These are phyloP conservation scores for Cornus controversa DNA, from an alignment of 148 eudicot species.

Conservation along the genomic window DNA sequence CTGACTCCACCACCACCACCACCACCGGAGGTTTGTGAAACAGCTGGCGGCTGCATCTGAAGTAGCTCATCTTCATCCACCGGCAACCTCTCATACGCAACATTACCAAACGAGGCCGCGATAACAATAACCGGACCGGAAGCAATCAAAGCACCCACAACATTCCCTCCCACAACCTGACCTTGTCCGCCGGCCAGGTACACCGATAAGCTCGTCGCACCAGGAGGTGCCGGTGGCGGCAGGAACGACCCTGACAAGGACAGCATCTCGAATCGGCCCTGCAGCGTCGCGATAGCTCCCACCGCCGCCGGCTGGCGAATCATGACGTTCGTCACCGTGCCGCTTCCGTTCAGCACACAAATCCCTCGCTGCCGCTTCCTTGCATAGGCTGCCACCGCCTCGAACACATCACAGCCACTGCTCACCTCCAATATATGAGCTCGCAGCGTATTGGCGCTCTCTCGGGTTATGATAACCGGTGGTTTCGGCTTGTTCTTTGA, in stretches of 20 bases:
- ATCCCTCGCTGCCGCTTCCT: slow-evolving; percentile 46
- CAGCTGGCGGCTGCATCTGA: no score
- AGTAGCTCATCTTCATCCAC: slow-evolving; percentile 44
- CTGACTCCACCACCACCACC: slow-evolving; percentile 22
- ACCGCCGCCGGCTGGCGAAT: slow-evolving; percentile 44
- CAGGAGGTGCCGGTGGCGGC: slow-evolving; percentile 59
- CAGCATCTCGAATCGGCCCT: slow-evolving; percentile 51
- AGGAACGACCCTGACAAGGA: slow-evolving; percentile 50
- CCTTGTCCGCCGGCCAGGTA: slow-evolving; percentile 56
- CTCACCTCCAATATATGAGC: slow-evolving; percentile 52
- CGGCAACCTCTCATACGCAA: slow-evolving; percentile 50
- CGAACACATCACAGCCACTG: slow-evolving; percentile 49
- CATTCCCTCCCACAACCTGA: slow-evolving; percentile 52
- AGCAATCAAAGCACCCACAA: slow-evolving; percentile 53
- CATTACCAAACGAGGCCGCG: slow-evolving; percentile 50
- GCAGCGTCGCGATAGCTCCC: slow-evolving; percentile 39
- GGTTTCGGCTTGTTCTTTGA: slow-evolving; percentile 58
- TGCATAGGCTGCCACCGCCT: slow-evolving; percentile 44
- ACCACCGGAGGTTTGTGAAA: slow-evolving; percentile 10
- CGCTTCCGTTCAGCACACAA: slow-evolving; percentile 46
- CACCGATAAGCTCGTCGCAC: slow-evolving; percentile 45
- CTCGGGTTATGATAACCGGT: slow-evolving; percentile 51
- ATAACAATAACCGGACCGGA: slow-evolving; percentile 51
- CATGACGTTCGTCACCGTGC: slow-evolving; percentile 52
- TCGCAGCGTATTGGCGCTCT: slow-evolving; percentile 57